Base-by-base conservation (phyloP, 2,329 filamentous ascomycete genomes). In the Trichoderma cornu-damae region DNA sequence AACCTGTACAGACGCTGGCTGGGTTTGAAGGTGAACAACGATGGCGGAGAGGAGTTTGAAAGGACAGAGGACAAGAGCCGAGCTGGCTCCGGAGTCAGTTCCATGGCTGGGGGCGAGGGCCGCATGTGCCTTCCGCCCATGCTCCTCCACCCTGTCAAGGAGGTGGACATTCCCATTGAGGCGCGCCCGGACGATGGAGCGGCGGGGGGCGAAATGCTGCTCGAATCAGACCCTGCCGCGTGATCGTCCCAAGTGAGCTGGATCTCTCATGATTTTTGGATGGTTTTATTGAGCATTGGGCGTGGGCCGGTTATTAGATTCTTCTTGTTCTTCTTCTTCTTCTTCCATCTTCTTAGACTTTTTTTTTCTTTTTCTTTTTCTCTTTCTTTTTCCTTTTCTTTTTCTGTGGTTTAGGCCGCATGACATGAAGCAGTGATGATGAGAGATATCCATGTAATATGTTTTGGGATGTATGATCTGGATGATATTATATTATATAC, bases 91-190 rank as follows among this genome's bases (percentile, higher is more conserved):
- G 73, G 69, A 35, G 77, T 82, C 6, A 70, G 72, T 40, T 69
- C 73, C 61, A 86, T 84, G 80, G 79, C 77, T 49, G 82, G 85
- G 47, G 85, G 87, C 14, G 88, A 92, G 71, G 90, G 90, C 9
- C 81, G 91, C 59, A 95, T 96, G 90, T 96, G 92, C 73, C 75
- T 96, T 38, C 90, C 91, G 6, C 89, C 88, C 0, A 93, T 96
- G 86, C 73, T 96, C 61, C 73, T 96, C 62, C 92, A 96, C 78
- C 92, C 92, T 0, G 81, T 96, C 53, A 96, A 96, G 77, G 81
- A 83, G 53, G 80, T 92, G 4, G 83, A 87, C 58, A 65, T 87
- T 50, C 81, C 84, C 6, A 83, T 88, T 2, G 86, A 81, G 69
- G 79, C 79, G 24, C 75, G 79, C 40, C 73, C 79, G 1, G 71